A percentile compares a stretch with the other conserved stretches of the same genome.
These are phyloP conservation scores for Ganoderma meredithae DNA, from an alignment of 1,284 basidiomycete species.

Conservation along the genomic window DNA sequence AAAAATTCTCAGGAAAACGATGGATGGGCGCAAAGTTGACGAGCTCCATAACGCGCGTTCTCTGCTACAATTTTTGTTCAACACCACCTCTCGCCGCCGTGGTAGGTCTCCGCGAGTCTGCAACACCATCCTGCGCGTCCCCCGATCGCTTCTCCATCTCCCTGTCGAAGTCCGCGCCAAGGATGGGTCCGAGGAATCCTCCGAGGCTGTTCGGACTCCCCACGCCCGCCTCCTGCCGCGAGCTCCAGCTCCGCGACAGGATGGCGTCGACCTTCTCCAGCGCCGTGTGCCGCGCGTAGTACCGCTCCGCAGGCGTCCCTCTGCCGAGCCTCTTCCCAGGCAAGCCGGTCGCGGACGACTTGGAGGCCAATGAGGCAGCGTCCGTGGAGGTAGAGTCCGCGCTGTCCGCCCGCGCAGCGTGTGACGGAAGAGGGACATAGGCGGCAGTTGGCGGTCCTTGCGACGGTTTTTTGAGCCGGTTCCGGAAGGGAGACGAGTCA, in stretches of 20 bases:
- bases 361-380: slow-evolving; percentile 9
- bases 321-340: slow-evolving; percentile 10
- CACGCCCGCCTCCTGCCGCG: slow-evolving; percentile 30
- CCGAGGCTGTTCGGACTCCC: slow-evolving; percentile 27
- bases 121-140: background rate
- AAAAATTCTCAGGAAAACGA: too few species aligned
- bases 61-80: slow-evolving; percentile 25
- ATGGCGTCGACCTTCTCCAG: slow-evolving; percentile 44
- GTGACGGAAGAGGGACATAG: slow-evolving; percentile 6
- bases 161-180: background rate
- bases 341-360: slow-evolving; percentile 2
- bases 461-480: slow-evolving; percentile 34
- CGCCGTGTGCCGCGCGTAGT: slow-evolving; percentile 39
- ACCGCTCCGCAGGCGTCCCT: slow-evolving; percentile 38
- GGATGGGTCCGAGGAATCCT: background rate
- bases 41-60: too few species aligned
- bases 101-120: slow-evolving; percentile 14
- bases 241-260: slow-evolving; percentile 42
- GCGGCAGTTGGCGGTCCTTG: slow-evolving; percentile 8
- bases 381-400: slow-evolving; percentile 9
- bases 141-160: background rate
- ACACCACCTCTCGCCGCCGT: slow-evolving; percentile 27
- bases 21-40: too few species aligned
- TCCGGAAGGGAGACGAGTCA: slow-evolving; percentile 33
- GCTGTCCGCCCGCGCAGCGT: slow-evolving; percentile 12